Percentiles rank a stretch among this genome's conserved stretches.
Conservation (phyloP, 306 rosid species). For the Quercus agrifolia region DNA sequence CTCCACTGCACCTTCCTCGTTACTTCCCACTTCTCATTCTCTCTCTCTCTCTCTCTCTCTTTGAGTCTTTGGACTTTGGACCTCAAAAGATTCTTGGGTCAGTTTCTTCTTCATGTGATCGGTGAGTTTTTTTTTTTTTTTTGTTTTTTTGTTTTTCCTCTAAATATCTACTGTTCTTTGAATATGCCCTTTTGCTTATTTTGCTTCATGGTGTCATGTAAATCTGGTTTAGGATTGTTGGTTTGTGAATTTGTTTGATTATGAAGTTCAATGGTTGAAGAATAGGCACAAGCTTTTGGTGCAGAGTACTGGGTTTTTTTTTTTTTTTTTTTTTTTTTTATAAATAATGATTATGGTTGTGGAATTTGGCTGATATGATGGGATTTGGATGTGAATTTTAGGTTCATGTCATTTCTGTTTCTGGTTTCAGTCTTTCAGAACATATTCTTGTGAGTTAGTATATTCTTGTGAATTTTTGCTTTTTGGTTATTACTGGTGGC, state of each 20-base stretch:
- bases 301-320: slow-evolving; percentile 16
- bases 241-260: slow-evolving; percentile 2
- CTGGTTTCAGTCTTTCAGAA: not conserved
- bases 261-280: not conserved
- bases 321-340: not conserved
- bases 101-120: slow-evolving; percentile 26
- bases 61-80: slow-evolving; percentile 11
- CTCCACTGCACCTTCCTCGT: slow-evolving; percentile 42
- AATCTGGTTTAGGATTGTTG: slow-evolving; percentile 18
- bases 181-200: slow-evolving; percentile 4
- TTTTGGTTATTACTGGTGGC: slow-evolving; percentile 7
- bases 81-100: slow-evolving; percentile 9
- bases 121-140: slow-evolving; percentile 41
- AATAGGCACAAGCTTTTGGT: not conserved
- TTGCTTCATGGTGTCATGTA: slow-evolving; percentile 3
- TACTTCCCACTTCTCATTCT: slow-evolving; percentile 21
- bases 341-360: slow-evolving; percentile 7
- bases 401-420: slow-evolving; percentile 16
- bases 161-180: not conserved
- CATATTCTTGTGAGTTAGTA: slow-evolving; percentile 18
- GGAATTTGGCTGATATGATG: slow-evolving; percentile 36
- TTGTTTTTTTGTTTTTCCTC: not conserved
- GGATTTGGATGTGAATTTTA: slow-evolving; percentile 21
- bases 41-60: slow-evolving; percentile 29
- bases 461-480: slow-evolving; percentile 9